These are phyloP conservation scores for Cladosporium sp. DNA, from an alignment of 2,329 filamentous ascomycete species.

Conservation along the genomic window DNA sequence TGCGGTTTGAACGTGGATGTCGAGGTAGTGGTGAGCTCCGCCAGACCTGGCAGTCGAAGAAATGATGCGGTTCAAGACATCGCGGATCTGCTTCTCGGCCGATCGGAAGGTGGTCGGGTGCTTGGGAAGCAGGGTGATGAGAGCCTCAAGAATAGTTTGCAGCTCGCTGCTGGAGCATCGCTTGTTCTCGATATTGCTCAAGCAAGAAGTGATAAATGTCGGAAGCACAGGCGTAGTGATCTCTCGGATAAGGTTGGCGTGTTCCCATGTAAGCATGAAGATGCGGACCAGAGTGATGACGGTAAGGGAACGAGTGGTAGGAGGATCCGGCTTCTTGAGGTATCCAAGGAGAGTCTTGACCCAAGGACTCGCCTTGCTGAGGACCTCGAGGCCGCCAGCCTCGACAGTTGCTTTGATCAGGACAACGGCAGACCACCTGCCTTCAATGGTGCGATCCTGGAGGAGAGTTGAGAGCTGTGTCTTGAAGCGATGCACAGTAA, in stretches of 20 bases:
- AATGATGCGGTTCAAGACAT: slow-evolving; percentile 27
- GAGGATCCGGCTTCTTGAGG: slow-evolving; percentile 76
- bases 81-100: slow-evolving; percentile 63
- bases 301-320: slow-evolving; percentile 72
- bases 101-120: slow-evolving; percentile 83
- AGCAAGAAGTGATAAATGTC: slow-evolving; percentile 69
- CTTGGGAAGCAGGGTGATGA: slow-evolving; percentile 70
- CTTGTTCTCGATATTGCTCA: slow-evolving; percentile 59
- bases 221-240: slow-evolving; percentile 82
- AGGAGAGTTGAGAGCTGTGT: slow-evolving; percentile 75
- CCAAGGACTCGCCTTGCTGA: slow-evolving; percentile 74
- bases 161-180: slow-evolving; percentile 42
- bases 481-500: slow-evolving; percentile 79
- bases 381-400: slow-evolving; percentile 78
- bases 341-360: slow-evolving; percentile 73
- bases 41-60: slow-evolving; percentile 42
- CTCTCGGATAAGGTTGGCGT: slow-evolving; percentile 80
- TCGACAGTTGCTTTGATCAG: slow-evolving; percentile 81
- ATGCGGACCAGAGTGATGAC: slow-evolving; percentile 79
- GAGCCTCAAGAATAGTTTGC: slow-evolving; percentile 69
- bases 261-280: slow-evolving; percentile 77
- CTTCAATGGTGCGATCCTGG: slow-evolving; percentile 71
- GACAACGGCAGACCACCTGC: slow-evolving; percentile 74
- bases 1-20: slow-evolving; percentile 48
- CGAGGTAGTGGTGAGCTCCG: slow-evolving; percentile 23